A percentile compares a stretch with the other conserved stretches of the same genome.
These are phyloP conservation scores for Hypoxylon sp. DNA, from an alignment of 2,329 filamentous ascomycete genomes.

Conservation along the genomic window DNA sequence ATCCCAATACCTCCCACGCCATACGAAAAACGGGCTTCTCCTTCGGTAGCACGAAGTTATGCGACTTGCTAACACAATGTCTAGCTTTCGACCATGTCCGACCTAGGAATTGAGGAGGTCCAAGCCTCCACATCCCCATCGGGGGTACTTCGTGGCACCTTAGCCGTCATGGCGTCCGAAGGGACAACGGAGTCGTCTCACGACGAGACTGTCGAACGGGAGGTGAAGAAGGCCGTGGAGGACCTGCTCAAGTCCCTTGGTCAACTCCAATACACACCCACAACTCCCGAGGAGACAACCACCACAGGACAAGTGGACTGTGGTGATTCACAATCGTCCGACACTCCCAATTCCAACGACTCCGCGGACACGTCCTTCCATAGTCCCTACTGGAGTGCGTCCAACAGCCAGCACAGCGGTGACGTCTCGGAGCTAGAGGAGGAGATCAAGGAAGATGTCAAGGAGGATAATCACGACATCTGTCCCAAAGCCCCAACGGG, in stretches of 20 bases:
- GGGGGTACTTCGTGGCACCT: background rate
- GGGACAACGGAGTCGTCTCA: background rate
- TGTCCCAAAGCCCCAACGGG: background rate
- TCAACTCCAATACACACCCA: background rate
- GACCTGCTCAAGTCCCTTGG: background rate
- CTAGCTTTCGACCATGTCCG: background rate
- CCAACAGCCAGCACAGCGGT: background rate
- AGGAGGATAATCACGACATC: background rate
- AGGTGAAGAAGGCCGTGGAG: background rate
- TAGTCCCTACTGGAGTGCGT: background rate
- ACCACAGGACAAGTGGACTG: background rate
- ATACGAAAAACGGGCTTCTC: too few relatives aligned
- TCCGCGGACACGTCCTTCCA: background rate
- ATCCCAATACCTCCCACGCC: too few relatives aligned
- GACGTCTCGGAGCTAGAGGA: background rate
- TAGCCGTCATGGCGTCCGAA: background rate
- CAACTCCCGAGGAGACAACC: background rate
- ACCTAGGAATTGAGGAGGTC: background rate
- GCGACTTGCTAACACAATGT: background rate
- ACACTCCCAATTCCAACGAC: background rate
- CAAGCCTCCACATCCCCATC: background rate
- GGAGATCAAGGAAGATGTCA: background rate
- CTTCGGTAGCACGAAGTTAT: background rate
- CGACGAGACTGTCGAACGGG: background rate
- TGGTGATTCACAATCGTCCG: background rate